These are phyloP conservation scores for Fusarium sp. DNA, from an alignment of 2,329 filamentous ascomycete species.

Conservation along the genomic window DNA sequence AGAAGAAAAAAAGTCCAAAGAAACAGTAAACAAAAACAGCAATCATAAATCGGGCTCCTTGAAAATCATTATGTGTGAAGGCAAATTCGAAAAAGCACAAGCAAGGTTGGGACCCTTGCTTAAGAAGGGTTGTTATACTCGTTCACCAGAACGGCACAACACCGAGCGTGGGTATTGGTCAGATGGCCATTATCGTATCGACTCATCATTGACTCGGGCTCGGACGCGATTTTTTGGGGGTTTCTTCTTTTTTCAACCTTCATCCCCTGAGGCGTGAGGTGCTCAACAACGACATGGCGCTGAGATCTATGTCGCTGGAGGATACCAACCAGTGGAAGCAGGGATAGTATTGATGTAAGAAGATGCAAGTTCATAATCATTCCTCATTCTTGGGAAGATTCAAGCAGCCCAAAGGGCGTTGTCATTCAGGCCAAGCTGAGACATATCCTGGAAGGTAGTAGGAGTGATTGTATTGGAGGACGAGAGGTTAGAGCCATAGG, in stretches of 20 bases:
- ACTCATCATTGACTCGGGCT: constrained; percentile 34
- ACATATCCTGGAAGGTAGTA: constrained; percentile 47
- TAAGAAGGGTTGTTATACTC: constrained; percentile 7
- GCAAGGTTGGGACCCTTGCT: constrained; percentile 24
- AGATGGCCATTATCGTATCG: constrained; percentile 29
- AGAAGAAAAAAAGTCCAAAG: constrained; percentile 18
- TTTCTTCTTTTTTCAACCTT: constrained; percentile 40
- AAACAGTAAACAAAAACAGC: constrained; percentile 18
- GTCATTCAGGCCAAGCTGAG: constrained; percentile 44
- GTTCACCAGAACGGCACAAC: constrained; percentile 24
- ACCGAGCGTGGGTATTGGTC: constrained; percentile 15
- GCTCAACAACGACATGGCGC: constrained; percentile 17
- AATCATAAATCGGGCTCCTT: constrained; percentile 40
- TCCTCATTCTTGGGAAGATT: constrained; percentile 16
- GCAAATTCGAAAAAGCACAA: constrained; percentile 20
- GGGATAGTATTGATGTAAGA: constrained; percentile 31
- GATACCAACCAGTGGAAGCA: constrained; percentile 38
- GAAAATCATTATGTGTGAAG: constrained; percentile 47
- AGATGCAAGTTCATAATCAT: constrained; percentile 21
- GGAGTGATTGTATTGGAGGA: constrained; percentile 52
- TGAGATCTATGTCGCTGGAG: constrained; percentile 14
- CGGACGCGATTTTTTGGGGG: constrained; percentile 29
- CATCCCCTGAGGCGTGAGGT: constrained; percentile 35
- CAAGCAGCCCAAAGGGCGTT: constrained; percentile 42
- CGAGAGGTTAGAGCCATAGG: constrained; percentile 48